A percentile compares a stretch with the other conserved stretches of the same genome.
Conservation (phyloP, 2,329 filamentous ascomycete genomes). For the Phialocephala sp. region DNA sequence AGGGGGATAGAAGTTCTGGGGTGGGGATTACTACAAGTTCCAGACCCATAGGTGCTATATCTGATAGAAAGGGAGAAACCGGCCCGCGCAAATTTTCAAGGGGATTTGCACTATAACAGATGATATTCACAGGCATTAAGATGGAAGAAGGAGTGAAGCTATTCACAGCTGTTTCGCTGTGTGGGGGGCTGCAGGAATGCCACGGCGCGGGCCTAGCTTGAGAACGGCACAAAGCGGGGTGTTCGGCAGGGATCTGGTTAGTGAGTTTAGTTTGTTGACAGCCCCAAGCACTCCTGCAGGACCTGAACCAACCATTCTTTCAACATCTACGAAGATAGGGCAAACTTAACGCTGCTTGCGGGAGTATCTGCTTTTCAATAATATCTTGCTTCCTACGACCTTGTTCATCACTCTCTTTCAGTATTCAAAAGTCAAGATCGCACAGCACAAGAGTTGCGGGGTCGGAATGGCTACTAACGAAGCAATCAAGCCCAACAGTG, state of each 20-base stretch:
- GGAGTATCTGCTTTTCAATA: neutral
- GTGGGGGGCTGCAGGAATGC: neutral
- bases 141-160: slow-evolving; percentile 1
- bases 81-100: too few species aligned
- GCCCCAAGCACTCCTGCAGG: neutral
- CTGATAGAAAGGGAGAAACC: too few species aligned
- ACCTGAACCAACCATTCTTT: neutral
- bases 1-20: too few species aligned
- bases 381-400: slow-evolving; percentile 12
- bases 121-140: neutral
- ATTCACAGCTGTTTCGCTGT: neutral
- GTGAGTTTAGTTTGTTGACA: slow-evolving; percentile 7
- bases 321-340: slow-evolving; percentile 9
- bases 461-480: slow-evolving; percentile 10
- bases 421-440: slow-evolving; percentile 16
- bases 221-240: neutral
- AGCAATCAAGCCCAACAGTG: slow-evolving; percentile 5
- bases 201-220: neutral
- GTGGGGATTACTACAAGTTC: too few species aligned
- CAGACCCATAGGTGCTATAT: too few species aligned
- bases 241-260: neutral
- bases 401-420: slow-evolving; percentile 19
- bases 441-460: slow-evolving; percentile 1
- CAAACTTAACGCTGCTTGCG: neutral
- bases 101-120: too few species aligned